These are phyloP conservation scores for Rhodotorula sp. DNA, from an alignment of 1,284 basidiomycete genomes.

Conservation along the genomic window DNA sequence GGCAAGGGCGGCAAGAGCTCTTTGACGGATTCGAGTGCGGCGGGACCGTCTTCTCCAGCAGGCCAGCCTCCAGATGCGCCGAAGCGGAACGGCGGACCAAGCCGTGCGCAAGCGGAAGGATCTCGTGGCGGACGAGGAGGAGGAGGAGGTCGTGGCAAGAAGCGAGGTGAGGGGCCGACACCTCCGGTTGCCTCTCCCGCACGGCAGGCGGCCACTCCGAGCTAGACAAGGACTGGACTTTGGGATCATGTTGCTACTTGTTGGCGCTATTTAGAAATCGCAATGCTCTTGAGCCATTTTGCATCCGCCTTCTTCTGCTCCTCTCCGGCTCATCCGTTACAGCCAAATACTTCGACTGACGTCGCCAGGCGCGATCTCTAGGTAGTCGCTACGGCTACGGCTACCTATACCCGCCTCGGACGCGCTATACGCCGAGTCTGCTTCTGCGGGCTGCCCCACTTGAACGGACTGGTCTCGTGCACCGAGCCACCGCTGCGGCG, in stretches of 20 bases:
- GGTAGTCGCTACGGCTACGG: neutral
- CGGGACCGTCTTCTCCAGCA: neutral
- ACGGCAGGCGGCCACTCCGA: too few species aligned
- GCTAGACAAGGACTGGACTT: too few species aligned
- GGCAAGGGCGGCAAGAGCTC: neutral
- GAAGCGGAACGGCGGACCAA: neutral
- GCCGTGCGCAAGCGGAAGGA: neutral
- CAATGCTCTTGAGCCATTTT: too few species aligned
- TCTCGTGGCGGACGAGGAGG: neutral
- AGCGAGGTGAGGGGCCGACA: neutral
- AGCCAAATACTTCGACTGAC: neutral
- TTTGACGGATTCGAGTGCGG: neutral
- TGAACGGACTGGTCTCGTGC: neutral
- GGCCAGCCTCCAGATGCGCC: neutral
- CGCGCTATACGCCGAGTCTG: neutral
- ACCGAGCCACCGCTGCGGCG: neutral
- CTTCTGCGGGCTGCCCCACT: neutral
- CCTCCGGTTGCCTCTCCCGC: neutral
- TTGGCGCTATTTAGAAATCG: too few species aligned
- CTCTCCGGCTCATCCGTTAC: too few species aligned
- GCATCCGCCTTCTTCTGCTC: too few species aligned
- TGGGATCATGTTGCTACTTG: too few species aligned
- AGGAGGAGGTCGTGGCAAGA: neutral
- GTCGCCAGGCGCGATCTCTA: neutral
- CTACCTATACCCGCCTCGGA: neutral